These are phyloP conservation scores for Fusarium sp. DNA, from an alignment of 2,329 filamentous ascomycete genomes.

Conservation along the genomic window DNA sequence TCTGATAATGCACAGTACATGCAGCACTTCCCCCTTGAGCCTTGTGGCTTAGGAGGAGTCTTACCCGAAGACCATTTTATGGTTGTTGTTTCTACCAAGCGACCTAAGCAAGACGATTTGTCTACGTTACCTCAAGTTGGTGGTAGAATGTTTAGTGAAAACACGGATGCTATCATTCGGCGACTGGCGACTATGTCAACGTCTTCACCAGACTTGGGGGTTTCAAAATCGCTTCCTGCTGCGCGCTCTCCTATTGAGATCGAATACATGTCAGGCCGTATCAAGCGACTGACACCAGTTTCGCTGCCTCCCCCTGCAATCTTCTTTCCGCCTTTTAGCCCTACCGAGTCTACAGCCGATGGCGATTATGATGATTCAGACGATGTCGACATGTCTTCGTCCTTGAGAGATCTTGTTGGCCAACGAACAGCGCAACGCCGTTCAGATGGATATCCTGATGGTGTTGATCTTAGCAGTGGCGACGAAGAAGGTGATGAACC, in stretches of 20 bases:
- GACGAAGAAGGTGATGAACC: slow-evolving; percentile 55
- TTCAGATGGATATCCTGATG: slow-evolving; percentile 54
- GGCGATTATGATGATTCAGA: slow-evolving; percentile 44
- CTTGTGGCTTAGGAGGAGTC: slow-evolving; percentile 67
- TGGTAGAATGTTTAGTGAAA: slow-evolving; percentile 40
- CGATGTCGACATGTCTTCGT: slow-evolving; percentile 43
- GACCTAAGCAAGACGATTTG: slow-evolving; percentile 46
- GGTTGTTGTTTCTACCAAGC: slow-evolving; percentile 62
- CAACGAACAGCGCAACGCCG: slow-evolving; percentile 49
- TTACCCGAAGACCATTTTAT: slow-evolving; percentile 72
- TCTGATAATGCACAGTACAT: slow-evolving; percentile 53
- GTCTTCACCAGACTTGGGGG: slow-evolving; percentile 44
- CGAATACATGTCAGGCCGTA: slow-evolving; percentile 55
- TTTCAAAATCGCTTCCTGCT: not conserved
- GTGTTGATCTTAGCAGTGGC: slow-evolving; percentile 51
- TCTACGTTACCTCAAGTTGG: not conserved
- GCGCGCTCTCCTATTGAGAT: slow-evolving; percentile 48
- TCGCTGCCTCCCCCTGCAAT: slow-evolving; percentile 62
- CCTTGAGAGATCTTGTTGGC: slow-evolving; percentile 45
- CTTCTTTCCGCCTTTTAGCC: slow-evolving; percentile 60
- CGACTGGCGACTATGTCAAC: slow-evolving; percentile 55
- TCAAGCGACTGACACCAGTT: slow-evolving; percentile 57
- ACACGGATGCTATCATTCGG: slow-evolving; percentile 52
- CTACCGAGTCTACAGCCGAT: slow-evolving; percentile 49
- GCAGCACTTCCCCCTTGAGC: slow-evolving; percentile 56